Base-by-base conservation (phyloP, 1,284 basidiomycete species). In the Hemileia vastatrix region DNA sequence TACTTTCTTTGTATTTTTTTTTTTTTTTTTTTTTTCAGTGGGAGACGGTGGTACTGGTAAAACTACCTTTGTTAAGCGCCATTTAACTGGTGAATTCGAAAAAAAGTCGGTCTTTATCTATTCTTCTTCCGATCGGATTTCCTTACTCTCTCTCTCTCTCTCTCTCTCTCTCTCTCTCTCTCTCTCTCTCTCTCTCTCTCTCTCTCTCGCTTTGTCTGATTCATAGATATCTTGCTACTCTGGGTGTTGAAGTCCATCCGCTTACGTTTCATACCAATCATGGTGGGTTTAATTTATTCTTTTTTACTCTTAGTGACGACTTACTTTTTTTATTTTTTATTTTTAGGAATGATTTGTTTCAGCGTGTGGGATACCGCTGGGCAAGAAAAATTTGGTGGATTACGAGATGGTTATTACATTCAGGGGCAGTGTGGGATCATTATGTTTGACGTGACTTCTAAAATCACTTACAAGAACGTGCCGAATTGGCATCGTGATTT, bases 341-440 rank as follows among this genome's bases (percentile, higher is more conserved):
- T 8, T 84, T 94, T 89, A 75, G 95, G 95, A 73, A 91, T 87
- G 64, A 93, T 99, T 81, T 89, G 88, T 82, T 99, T 99, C 85
- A 98, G 98, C 78, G 94, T 97, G 61, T 99, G 95, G 95, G 95
- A 99, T 80, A 99, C 95, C 48, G 95, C 95, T 61, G 95, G 95
- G 57, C 95, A 99, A 81, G 95, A 98, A 81, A 98, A 98, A 82
- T 99, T 99, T 71, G 92, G 93, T 81, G 92, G 92, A 76, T 87
- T 96, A 67, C 89, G 93, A 71, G 92, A 95, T 79, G 92, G 92
- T 58, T 95, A 95, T 81, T 96, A 96, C 80, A 95, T 96, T 77
- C 92, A 95, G 79, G 95, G 95, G 72, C 93, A 98, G 79, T 98
- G 93, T 76, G 95, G 95, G 77, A 98, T 98, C 82, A 98, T 98